Evolutionary conservation across 1,284 basidiomycete species (phyloP).

Genomic region (Heterobasidion annosum): DNA sequence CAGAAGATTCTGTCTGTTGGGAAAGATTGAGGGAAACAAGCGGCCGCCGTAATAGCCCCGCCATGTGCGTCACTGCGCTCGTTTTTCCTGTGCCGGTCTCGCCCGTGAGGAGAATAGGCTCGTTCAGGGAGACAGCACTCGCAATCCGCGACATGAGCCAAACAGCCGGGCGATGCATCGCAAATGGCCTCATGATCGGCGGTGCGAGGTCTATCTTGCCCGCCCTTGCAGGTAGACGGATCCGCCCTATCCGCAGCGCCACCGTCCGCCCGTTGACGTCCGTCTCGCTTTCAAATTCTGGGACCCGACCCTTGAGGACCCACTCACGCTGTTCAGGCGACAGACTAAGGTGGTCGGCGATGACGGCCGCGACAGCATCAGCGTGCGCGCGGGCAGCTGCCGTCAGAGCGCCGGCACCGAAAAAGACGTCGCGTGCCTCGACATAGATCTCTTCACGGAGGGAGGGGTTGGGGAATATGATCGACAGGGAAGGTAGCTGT

Average conservation of each 20-base stretch:
- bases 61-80: slow-evolving; percentile 84
- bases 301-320: slow-evolving; percentile 49
- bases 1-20: slow-evolving; percentile 94
- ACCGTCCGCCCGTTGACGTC: slow-evolving; percentile 51
- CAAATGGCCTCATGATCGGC: slow-evolving; percentile 58
- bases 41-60: slow-evolving; percentile 69
- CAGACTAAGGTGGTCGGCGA: slow-evolving; percentile 62
- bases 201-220: slow-evolving; percentile 26
- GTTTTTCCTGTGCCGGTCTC: slow-evolving; percentile 99
- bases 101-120: slow-evolving; percentile 90
- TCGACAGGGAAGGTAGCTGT: slow-evolving; percentile 19
- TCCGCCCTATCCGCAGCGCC: slow-evolving; percentile 50
- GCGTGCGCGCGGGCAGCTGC: slow-evolving; percentile 42
- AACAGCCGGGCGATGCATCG: slow-evolving; percentile 83
- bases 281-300: slow-evolving; percentile 62
- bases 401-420: slow-evolving; percentile 61
- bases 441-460: slow-evolving; percentile 88
- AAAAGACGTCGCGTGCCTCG: slow-evolving; percentile 89
- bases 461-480: slow-evolving; percentile 63
- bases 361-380: slow-evolving; percentile 36
- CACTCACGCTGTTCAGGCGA: slow-evolving; percentile 50
- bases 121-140: slow-evolving; percentile 63
- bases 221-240: slow-evolving; percentile 38
- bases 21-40: slow-evolving; percentile 91
- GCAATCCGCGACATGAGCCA: slow-evolving; percentile 78